Conservation (phyloP, 1,139 yeast genomes). For the Yamadazyma diospyri region DNA sequence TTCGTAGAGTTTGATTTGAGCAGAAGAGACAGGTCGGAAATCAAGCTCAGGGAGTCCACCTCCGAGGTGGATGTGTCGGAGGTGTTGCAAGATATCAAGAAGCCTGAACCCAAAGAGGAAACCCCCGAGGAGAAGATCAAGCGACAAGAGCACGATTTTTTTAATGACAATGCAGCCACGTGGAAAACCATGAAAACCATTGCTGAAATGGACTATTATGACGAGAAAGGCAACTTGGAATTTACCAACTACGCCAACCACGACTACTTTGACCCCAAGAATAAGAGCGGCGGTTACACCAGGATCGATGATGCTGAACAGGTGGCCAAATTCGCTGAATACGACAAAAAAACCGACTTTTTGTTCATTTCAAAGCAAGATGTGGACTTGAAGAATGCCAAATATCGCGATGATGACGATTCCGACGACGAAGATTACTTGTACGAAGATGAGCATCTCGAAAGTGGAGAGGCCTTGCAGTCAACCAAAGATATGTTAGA, state of each 20-base stretch:
- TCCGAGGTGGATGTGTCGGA: slow-evolving; percentile 6
- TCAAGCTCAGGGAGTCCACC: slow-evolving; percentile 6
- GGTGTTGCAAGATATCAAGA: slow-evolving; percentile 5
- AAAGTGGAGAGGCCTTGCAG: slow-evolving; percentile 63
- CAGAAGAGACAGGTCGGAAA: slow-evolving; percentile 5
- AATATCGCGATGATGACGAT: slow-evolving; percentile 22
- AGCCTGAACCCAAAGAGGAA: background rate
- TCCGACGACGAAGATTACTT: slow-evolving; percentile 13
- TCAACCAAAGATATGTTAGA: slow-evolving; percentile 79
- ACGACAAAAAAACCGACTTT: slow-evolving; percentile 82
- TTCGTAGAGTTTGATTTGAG: slow-evolving; percentile 37
- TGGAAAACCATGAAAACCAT: slow-evolving; percentile 57
- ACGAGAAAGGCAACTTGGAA: slow-evolving; percentile 49
- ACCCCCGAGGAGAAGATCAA: slow-evolving; percentile 9
- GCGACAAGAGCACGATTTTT: slow-evolving; percentile 33
- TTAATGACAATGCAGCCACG: slow-evolving; percentile 27
- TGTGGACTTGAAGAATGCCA: slow-evolving; percentile 14
- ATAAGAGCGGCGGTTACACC: slow-evolving; percentile 63
- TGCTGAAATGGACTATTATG: slow-evolving; percentile 48
- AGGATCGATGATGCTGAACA: slow-evolving; percentile 86
- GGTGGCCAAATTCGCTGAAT: slow-evolving; percentile 68
- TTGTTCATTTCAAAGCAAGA: slow-evolving; percentile 42
- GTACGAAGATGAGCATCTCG: slow-evolving; percentile 36
- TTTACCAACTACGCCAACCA: slow-evolving; percentile 22
- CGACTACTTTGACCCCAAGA: slow-evolving; percentile 22